These are phyloP conservation scores for Pseudogymnoascus sp. DNA, from an alignment of 2,329 filamentous ascomycete species.

Conservation along the genomic window DNA sequence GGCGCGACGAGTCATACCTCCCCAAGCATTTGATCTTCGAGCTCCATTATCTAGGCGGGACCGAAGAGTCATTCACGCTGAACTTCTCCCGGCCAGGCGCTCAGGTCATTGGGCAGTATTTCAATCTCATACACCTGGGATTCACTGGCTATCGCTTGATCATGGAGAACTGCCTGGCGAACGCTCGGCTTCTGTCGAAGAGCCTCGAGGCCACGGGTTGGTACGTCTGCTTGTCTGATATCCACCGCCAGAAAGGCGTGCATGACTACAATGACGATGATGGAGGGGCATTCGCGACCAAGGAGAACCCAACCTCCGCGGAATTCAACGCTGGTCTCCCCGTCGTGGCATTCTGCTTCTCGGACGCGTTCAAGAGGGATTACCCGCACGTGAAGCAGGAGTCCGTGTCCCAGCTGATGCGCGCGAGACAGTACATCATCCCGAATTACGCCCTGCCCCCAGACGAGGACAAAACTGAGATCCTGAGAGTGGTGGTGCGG, in stretches of 20 bases:
- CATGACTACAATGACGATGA: constrained; percentile 29
- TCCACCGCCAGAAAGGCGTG: constrained; percentile 48
- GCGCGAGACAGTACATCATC: constrained; percentile 63
- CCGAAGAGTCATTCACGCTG: constrained; percentile 60
- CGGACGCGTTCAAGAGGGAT: constrained; percentile 50
- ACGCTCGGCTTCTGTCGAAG: constrained; percentile 56
- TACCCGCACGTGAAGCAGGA: constrained; percentile 59
- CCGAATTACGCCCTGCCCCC: constrained; percentile 63
- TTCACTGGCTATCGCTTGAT: constrained; percentile 55
- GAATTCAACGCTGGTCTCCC: constrained; percentile 58
- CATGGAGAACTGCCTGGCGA: constrained; percentile 59
- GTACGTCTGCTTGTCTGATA: constrained; percentile 58
- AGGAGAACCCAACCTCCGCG: constrained; percentile 43
- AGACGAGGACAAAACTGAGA: constrained; percentile 52
- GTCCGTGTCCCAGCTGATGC: constrained; percentile 51
- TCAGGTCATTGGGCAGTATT: constrained; percentile 65
- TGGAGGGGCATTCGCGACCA: constrained; percentile 26
- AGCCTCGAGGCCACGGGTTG: constrained; percentile 57
- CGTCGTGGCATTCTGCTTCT: constrained; percentile 59
- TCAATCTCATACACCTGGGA: constrained; percentile 63
- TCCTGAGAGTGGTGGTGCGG: constrained; percentile 58
- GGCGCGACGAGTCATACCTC: constrained; percentile 56
- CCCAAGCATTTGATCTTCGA: constrained; percentile 64
- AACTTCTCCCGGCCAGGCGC: constrained; percentile 66
- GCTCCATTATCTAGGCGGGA: constrained; percentile 64